phyloP scores from a whole-genome alignment of 1,284 basidiomycete genomes.

The Papiliotrema laurentii region DNA sequence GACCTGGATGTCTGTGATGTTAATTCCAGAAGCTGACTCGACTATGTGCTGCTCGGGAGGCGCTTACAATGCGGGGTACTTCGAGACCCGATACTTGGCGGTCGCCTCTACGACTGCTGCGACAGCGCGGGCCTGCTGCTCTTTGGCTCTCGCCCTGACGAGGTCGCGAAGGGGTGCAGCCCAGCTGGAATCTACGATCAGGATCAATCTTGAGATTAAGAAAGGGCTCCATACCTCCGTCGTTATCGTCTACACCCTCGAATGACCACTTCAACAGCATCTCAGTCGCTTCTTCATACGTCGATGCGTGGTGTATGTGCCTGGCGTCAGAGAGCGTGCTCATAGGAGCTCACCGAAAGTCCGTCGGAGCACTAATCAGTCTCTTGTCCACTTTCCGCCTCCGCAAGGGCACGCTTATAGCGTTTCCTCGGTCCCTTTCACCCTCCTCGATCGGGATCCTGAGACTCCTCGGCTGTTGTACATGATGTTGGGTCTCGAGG shows the following conservation, averaged over 20 bases:
- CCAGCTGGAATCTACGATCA: constrained; percentile 72
- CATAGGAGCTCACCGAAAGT: constrained; percentile 66
- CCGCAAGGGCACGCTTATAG: constrained; percentile 16
- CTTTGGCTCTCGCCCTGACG: constrained; percentile 57
- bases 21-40: too few relatives aligned
- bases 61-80: background rate
- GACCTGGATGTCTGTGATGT: constrained; percentile 26
- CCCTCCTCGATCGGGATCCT: background rate
- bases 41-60: background rate
- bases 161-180: constrained; percentile 82
- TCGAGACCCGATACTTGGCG: constrained; percentile 10
- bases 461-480: background rate
- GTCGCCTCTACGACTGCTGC: constrained; percentile 53
- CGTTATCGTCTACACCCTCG: constrained; percentile 77
- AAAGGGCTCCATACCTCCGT: constrained; percentile 59
- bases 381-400: constrained; percentile 73
- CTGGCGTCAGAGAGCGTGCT: constrained; percentile 48
- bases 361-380: constrained; percentile 76
- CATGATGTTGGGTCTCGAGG: background rate
- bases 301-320: constrained; percentile 88
- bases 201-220: constrained; percentile 1
- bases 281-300: constrained; percentile 85
- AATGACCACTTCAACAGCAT: constrained; percentile 84
- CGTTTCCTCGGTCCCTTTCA: background rate
- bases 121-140: constrained; percentile 71